Conservation (phyloP, 768 basidiomycete species). For the Hygrophoropsis aurantiaca region DNA sequence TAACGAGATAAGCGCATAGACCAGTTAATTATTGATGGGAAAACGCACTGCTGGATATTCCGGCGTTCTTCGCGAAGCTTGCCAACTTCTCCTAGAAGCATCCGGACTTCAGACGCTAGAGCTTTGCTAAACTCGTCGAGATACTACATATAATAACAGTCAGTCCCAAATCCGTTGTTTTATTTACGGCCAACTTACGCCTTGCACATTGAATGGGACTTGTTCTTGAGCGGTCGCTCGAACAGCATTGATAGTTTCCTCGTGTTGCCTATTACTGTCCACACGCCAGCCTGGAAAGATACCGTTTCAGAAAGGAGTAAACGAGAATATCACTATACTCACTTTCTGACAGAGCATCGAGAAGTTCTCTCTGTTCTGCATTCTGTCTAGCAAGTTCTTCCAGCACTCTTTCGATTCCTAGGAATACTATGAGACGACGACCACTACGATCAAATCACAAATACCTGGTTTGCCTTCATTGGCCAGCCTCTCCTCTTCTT, state of each 20-base stretch:
- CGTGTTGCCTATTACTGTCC: constrained; percentile 63
- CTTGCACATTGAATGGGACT: constrained; percentile 82
- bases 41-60: constrained; percentile 71
- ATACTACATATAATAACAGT: constrained; percentile 45
- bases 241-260: constrained; percentile 67
- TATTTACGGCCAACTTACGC: constrained; percentile 45
- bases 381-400: constrained; percentile 61
- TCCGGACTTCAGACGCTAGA: constrained; percentile 78
- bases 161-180: not conserved
- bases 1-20: not conserved
- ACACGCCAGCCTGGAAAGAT: constrained; percentile 61
- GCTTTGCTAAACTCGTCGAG: constrained; percentile 88
- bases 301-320: constrained; percentile 9
- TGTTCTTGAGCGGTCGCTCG: constrained; percentile 71
- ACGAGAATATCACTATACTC: constrained; percentile 19
- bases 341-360: constrained; percentile 59
- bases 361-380: constrained; percentile 54
- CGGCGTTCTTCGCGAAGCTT: constrained; percentile 79
- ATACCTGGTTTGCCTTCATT: constrained; percentile 58
- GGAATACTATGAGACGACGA: constrained; percentile 12
- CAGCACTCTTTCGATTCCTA: constrained; percentile 61
- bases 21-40: not conserved
- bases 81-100: constrained; percentile 81
- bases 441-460: constrained; percentile 15
- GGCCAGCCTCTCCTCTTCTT: constrained; percentile 52